Evolutionary conservation across 768 basidiomycete genomes (phyloP), one percentile per base, ranked within the genome.

Genomic region (Auriscalpium microsporum): DNA sequence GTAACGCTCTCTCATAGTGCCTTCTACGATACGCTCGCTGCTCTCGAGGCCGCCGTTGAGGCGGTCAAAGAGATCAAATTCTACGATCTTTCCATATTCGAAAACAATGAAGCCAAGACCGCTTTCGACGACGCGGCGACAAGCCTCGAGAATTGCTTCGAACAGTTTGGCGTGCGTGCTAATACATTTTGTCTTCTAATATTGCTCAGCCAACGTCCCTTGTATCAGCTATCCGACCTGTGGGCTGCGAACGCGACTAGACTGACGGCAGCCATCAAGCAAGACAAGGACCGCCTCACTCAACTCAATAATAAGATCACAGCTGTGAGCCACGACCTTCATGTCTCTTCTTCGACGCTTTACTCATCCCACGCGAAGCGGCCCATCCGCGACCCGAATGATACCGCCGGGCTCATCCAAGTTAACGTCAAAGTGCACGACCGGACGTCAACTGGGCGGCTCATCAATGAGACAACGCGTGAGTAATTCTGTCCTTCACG

Each of bases 141-240:
- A 16, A 16, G 34, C 4, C 47, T 58, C 46, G 56, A 45, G 46
- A 11, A 2, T 19, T 58, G 58, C 37, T 52, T 52, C 55, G 16
- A 9, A 17, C 9, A 38, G 17, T 58, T 58, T 21, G 50, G 35
- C 16, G 58, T 58, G 45, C 42, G 58, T 17, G 14, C 14, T 48
- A n/a, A n/a, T n/a, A 40, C 13, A 74, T 68, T 64, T 76, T 75
- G 11, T 86, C 87, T 42, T 13, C 4, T 17, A 3, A 8, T 13
- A 14, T 13, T 13, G 1, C 40, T 42, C 14, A 14, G 8, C 40
- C 8, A 17, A 42, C 8, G 4, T 13, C 14, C 4, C 8, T 17
- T 9, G 14, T 42, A 17, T 14, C 40, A 42, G 40, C 40, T 42
- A 17, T 14, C 17, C 14, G 14, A 13, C 4, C 40, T 42, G 14